Evolutionary conservation across 2,329 filamentous ascomycete species (phyloP), one percentile per base, ranked within the genome.

Genomic region (Harringtonia lauricola): DNA sequence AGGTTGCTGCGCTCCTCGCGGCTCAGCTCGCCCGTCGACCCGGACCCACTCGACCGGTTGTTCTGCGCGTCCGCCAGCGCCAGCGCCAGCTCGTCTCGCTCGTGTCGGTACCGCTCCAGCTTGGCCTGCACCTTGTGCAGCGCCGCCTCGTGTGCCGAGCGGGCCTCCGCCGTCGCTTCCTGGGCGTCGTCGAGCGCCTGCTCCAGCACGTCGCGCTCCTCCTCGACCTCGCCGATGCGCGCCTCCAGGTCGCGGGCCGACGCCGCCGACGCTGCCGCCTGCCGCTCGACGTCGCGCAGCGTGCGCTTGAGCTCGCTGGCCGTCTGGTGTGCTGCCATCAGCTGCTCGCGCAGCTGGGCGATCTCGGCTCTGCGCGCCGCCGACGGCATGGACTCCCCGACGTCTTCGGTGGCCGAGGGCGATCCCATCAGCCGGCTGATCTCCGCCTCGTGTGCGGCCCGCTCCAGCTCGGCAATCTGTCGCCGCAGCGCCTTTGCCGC

Each of bases 391-490:
- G 74, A 74, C n/a, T 67, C n/a, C n/a, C n/a, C 67, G 39, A 64
- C 64, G n/a, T 59, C 53, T 9, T 73, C 75, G 2, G 44, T 44
- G 14, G 18, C 39, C 19, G 68, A 64, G 3, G 69, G 67, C 13
- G 69, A 67, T 30, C 53, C 50, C 19, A 63, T 59, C 22, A 76
- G 56, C 12, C 66, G 67, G 17, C 71, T 71, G 34, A 79, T 68
- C 37, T 79, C 49, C 7, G 74, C 68, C 46, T 87, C 78, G 51
- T 84, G 79, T 5, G 81, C 66, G 46, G 81, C 75, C 34, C 73
- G 72, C 56, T 86, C 82, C 15, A 87, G 69, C 30, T 84, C 76
- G 2, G 72, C 66, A 39, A 86, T 71, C 45, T 81, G 74, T 39
- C 72, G 70, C 57, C 82, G 83, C 46, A 84, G 71, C 18, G 67